Evolutionary conservation across 352 stramenopile species (phyloP).

Genomic region (Phytophthora pseudosyringae): DNA sequence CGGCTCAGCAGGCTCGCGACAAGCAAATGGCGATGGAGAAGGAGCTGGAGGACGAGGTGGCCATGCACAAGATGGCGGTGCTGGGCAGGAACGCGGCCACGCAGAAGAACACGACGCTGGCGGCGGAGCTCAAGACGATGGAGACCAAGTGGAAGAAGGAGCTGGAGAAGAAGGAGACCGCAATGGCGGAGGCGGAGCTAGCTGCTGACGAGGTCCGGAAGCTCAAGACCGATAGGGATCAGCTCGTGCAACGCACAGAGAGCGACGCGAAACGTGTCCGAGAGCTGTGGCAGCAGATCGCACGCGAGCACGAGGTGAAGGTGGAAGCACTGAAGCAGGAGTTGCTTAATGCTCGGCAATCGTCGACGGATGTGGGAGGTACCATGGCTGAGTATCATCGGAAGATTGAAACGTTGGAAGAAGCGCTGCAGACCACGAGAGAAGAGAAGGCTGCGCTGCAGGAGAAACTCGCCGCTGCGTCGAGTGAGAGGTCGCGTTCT

Average conservation of each 20-base stretch:
- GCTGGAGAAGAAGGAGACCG: slow-evolving; percentile 63
- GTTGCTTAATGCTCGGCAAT: slow-evolving; percentile 43
- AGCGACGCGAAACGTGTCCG: slow-evolving; percentile 71
- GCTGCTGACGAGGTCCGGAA: slow-evolving; percentile 52
- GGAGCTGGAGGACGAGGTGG: slow-evolving; percentile 65
- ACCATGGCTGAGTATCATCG: slow-evolving; percentile 28
- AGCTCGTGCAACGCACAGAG: slow-evolving; percentile 74
- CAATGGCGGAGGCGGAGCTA: slow-evolving; percentile 56
- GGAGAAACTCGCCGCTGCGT: slow-evolving; percentile 39
- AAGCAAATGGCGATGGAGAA: slow-evolving; percentile 60
- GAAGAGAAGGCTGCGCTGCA: slow-evolving; percentile 55
- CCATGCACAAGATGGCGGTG: slow-evolving; percentile 57
- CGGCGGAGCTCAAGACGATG: slow-evolving; percentile 54
- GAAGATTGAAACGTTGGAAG: slow-evolving; percentile 48
- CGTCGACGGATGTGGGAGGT: slow-evolving; percentile 31
- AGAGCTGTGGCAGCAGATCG: slow-evolving; percentile 84
- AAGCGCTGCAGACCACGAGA: slow-evolving; percentile 31
- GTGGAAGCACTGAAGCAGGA: slow-evolving; percentile 50
- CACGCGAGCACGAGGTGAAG: slow-evolving; percentile 69
- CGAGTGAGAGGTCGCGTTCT: slow-evolving; percentile 41
- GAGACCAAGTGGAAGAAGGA: slow-evolving; percentile 73
- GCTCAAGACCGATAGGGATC: slow-evolving; percentile 54
- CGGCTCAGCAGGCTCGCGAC: slow-evolving; percentile 53
- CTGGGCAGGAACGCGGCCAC: slow-evolving; percentile 56
- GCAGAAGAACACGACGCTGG: slow-evolving; percentile 62